phyloP scores from a whole-genome alignment of 2,329 filamentous ascomycete species.

The Colletotrichum truncatum region DNA sequence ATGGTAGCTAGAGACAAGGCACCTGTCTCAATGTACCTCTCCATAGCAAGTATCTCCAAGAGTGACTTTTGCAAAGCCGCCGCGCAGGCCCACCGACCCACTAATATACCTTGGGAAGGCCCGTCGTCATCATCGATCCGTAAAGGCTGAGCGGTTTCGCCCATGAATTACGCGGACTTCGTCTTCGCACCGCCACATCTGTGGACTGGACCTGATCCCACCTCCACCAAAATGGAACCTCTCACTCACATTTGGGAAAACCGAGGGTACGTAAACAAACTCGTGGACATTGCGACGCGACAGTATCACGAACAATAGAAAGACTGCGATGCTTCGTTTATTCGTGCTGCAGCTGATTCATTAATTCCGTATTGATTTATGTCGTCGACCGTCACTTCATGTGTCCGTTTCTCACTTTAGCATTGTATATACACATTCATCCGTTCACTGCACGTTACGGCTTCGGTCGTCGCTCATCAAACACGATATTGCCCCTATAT shows the following conservation, averaged over 20 bases:
- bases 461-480: too few species aligned
- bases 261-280: background rate
- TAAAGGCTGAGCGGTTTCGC: conserved; percentile 21
- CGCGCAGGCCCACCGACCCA: background rate
- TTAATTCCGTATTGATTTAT: too few species aligned
- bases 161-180: conserved; percentile 23
- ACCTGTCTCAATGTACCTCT: background rate
- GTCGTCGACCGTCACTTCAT: too few species aligned
- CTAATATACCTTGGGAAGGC: background rate
- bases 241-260: background rate
- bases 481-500: too few species aligned
- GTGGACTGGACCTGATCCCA: background rate
- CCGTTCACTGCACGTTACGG: too few species aligned
- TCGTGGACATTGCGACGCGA: background rate
- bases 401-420: too few species aligned
- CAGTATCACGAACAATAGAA: background rate
- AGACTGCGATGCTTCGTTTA: background rate
- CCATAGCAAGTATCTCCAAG: background rate
- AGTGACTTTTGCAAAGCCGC: background rate
- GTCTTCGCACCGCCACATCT: conserved; percentile 6
- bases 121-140: conserved; percentile 20
- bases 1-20: background rate
- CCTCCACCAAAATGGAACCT: background rate
- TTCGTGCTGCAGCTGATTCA: background rate
- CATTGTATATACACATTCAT: too few species aligned